Conservation (phyloP, 73 alveolate genomes). For the Symbiodinium pilosum region DNA sequence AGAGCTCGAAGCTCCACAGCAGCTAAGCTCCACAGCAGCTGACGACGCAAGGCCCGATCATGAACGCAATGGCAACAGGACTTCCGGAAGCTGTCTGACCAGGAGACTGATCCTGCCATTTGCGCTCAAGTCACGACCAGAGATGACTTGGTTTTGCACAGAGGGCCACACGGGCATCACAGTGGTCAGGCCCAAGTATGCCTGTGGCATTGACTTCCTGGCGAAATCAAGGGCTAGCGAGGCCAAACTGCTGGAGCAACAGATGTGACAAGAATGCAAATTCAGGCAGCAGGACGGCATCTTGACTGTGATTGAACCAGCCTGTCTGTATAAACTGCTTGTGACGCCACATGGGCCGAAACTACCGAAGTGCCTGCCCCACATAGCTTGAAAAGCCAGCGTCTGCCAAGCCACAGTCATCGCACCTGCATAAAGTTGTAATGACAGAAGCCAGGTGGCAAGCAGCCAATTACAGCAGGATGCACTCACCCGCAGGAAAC, state of each 20-base stretch:
- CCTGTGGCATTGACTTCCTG: slow-evolving; percentile 91
- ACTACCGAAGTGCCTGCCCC: too few species aligned
- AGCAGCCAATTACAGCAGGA: too few species aligned
- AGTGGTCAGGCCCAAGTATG: slow-evolving; percentile 54
- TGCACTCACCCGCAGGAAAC: too few species aligned
- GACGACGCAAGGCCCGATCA: not conserved
- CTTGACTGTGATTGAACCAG: slow-evolving; percentile 83
- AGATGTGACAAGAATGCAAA: too few species aligned
- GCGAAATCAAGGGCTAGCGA: too few species aligned
- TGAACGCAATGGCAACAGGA: slow-evolving; percentile 87
- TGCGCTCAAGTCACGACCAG: too few species aligned
- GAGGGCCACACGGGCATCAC: slow-evolving; percentile 20
- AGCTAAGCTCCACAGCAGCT: too few species aligned
- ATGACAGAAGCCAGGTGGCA: too few species aligned
- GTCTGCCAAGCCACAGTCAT: slow-evolving; percentile 43
- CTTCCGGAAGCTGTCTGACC: slow-evolving; percentile 47
- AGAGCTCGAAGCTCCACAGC: too few species aligned
- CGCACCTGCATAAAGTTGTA: too few species aligned
- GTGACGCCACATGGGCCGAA: too few species aligned
- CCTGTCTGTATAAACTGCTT: not conserved
- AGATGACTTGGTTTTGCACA: not conserved
- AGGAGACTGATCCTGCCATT: slow-evolving; percentile 36
- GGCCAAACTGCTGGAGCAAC: too few species aligned
- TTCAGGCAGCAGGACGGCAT: slow-evolving; percentile 35
- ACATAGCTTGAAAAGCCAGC: slow-evolving; percentile 47